Conservation (phyloP, 176 grass and related monocot genomes). For the Musa troglodytarum region DNA sequence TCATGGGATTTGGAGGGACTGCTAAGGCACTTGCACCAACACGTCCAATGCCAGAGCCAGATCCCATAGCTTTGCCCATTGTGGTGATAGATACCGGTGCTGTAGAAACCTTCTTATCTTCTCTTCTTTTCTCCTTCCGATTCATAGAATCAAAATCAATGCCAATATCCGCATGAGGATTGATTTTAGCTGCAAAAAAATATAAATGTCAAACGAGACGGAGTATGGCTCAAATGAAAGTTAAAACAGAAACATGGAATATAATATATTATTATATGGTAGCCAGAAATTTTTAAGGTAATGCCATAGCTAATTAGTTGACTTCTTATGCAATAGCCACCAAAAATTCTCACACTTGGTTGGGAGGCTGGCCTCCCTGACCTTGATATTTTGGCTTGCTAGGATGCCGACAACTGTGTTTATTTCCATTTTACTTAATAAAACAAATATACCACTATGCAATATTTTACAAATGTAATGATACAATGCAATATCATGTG, state of each 20-base stretch:
- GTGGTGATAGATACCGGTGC: conserved; percentile 58
- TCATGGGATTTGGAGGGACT: conserved; percentile 48
- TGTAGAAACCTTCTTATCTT: conserved; percentile 72
- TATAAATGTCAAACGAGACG: conserved; percentile 18
- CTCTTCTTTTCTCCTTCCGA: conserved; percentile 76
- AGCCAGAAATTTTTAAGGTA: no score
- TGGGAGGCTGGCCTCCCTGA: no score
- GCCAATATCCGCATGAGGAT: conserved; percentile 92
- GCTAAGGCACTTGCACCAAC: conserved; percentile 36
- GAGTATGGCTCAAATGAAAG: neutral
- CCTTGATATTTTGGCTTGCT: no score
- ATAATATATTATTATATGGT: neutral
- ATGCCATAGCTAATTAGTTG: no score
- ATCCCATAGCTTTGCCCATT: conserved; percentile 96
- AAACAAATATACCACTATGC: neutral
- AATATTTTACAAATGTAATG: neutral
- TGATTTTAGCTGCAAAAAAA: conserved; percentile 66
- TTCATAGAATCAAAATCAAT: conserved; percentile 96
- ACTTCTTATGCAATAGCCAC: no score
- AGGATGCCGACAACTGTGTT: no score
- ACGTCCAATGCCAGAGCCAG: conserved; percentile 73
- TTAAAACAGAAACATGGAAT: neutral
- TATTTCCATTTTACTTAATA: no score
- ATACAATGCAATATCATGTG: neutral
- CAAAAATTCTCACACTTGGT: no score